Evolutionary conservation across 768 basidiomycete genomes (phyloP).

Genomic region (Leucogyrophana mollusca): DNA sequence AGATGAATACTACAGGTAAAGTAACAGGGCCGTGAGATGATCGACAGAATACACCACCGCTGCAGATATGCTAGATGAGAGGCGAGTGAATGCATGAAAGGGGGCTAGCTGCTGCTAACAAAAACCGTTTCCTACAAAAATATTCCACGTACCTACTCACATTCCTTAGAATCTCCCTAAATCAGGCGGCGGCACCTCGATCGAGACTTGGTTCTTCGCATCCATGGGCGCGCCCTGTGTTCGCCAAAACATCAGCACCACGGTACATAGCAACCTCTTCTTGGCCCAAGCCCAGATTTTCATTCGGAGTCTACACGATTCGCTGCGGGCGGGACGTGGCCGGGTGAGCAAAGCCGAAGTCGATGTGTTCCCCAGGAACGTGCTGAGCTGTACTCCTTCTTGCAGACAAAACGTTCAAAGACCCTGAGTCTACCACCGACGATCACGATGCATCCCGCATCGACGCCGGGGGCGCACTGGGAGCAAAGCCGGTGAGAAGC

Average conservation of each 20-base stretch:
- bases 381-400: conserved; percentile 5
- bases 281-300: conserved; percentile 59
- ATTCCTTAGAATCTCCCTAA: background rate
- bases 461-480: background rate
- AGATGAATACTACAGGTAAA: too few species aligned
- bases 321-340: conserved; percentile 73
- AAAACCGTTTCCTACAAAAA: too few species aligned
- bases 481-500: conserved; percentile 31
- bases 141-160: too few species aligned
- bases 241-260: conserved; percentile 51
- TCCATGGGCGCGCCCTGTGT: conserved; percentile 56
- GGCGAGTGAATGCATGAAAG: too few species aligned
- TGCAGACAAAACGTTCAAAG: conserved; percentile 8
- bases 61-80: too few species aligned
- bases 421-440: conserved; percentile 6
- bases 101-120: too few species aligned
- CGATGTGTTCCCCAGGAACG: conserved; percentile 10
- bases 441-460: background rate
- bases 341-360: conserved; percentile 86
- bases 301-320: conserved; percentile 82
- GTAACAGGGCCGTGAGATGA: too few species aligned
- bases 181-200: conserved; percentile 45
- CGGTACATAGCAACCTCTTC: conserved; percentile 60
- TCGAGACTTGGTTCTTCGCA: conserved; percentile 58
- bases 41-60: too few species aligned